Base-by-base conservation (phyloP, 495 filamentous ascomycete genomes). In the Copromyces sp. region DNA sequence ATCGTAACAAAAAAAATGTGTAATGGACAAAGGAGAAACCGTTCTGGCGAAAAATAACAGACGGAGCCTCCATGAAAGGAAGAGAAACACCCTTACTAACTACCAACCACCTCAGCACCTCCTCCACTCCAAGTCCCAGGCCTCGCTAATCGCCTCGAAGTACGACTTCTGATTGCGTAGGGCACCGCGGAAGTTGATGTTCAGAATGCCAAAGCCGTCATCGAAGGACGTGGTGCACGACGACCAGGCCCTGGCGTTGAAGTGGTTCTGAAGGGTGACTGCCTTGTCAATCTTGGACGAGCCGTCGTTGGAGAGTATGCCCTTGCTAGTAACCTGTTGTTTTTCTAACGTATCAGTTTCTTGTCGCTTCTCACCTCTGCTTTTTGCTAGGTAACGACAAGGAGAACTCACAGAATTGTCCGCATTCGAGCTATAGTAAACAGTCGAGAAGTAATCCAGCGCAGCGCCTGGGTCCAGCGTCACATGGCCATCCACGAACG, bases 131-230 rank as follows among this genome's bases (percentile, higher is more conserved):
- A 83, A 78, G 29, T 79, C 78, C 83, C 80, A 83, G 70, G 74
- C 81, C 77, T 85, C 82, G 17, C 74, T 73, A 68, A 76, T 70
- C 53, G 81, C 82, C 76, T 82, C 82, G 70, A 84, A 85, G 69
- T 78, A 80, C 0, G 76, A 80, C 74, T 78, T 80, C 45, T 79
- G 79, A 69, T 80, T 77, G 69, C 53, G 73, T 9, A 84, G 79
- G 7, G 77, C 81, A 69, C 79, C 80, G 72, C 83, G 80, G 79
- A 83, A 84, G 76, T 85, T 85, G 79, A 85, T 76, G 71, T 84
- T 82, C 53, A 85, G 74, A 71, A 85, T 80, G 17, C 83, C 83
- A 73, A 75, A 76, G 24, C 82, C 81, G 41, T 72, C 69, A 39
- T 65, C 40, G 2, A 24, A 65, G 71, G 69, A 42, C 39, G 75